Evolutionary conservation across 257 asterid genomes (phyloP), one percentile per base, ranked within the genome.

Genomic region (Mentha longifolia): DNA sequence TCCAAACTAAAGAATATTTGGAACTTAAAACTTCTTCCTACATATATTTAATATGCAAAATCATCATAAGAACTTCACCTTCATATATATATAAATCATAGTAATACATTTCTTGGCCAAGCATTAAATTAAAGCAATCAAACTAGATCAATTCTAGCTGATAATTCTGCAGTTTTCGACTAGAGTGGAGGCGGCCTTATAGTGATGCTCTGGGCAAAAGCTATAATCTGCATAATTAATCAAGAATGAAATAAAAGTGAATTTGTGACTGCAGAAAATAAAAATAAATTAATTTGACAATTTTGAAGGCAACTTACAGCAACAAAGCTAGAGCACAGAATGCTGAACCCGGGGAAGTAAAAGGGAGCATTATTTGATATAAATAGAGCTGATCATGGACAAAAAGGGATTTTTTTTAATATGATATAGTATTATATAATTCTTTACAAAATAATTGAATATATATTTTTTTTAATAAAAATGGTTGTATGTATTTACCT

Each of bases 281-380:
- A 9, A 22, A 2, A 9, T 35, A 16, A 37, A 30, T 17, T n/a
- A 3, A 4, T n/a, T 42, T 11, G 4, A 42, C 13, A 8, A 9
- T 42, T 2, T 9, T 16, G 0, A 9, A 8, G 16, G 52, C 41
- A 12, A 67, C 97, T 86, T 84, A 89, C 97, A 50, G 85, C 88
- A 43, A 81, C 82, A 47, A 94, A 67, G 72, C 88, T 85, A 59
- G 93, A 81, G 76, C 92, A 87, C 75, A 90, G 70, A 67, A 94
- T 81, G 68, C 96, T 86, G 84, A 94, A 89, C 67, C 99, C 97
- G 0, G 99, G 97, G 82, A 85, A 94, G 77, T 88, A 57, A 72
- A 94, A 94, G 19, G 97, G 99, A 1, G 97, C 90, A 56, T 81
- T 72, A 13, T 88, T 88, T 6, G 97, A 91, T 20, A 91, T 84